Conservation (phyloP, 176 grass and related monocot species). For the Avena insularis region DNA sequence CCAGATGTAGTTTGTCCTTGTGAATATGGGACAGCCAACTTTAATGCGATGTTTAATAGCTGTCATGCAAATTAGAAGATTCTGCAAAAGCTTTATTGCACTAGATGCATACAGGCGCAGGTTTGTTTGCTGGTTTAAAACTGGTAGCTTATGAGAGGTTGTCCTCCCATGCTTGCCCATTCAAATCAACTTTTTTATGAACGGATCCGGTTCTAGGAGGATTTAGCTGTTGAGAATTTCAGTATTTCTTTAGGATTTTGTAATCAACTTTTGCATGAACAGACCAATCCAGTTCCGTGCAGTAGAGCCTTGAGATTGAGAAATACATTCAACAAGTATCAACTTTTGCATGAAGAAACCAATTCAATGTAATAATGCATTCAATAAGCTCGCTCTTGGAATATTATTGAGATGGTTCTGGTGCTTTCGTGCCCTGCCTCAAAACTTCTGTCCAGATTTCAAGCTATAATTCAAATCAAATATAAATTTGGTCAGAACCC, state of each 20-base stretch:
- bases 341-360: too few species aligned
- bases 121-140: not conserved
- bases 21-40: not conserved
- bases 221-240: too few species aligned
- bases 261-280: too few species aligned
- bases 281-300: not conserved
- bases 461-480: not conserved
- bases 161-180: not conserved
- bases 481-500: not conserved
- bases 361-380: too few species aligned
- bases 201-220: too few species aligned
- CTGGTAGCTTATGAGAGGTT: not conserved
- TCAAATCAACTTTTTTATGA: too few species aligned
- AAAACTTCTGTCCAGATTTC: not conserved
- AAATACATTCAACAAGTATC: not conserved
- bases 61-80: not conserved
- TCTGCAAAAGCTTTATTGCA: not conserved
- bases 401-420: not conserved
- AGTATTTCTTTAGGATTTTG: too few species aligned
- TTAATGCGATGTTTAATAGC: constrained; percentile 1
- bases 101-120: not conserved
- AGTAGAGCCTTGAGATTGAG: too few species aligned
- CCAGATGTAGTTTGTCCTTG: not conserved
- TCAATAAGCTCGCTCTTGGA: not conserved
- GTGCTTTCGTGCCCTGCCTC: too few species aligned